phyloP scores from a whole-genome alignment of 768 basidiomycete species.

The Rhodotorula paludigena region DNA sequence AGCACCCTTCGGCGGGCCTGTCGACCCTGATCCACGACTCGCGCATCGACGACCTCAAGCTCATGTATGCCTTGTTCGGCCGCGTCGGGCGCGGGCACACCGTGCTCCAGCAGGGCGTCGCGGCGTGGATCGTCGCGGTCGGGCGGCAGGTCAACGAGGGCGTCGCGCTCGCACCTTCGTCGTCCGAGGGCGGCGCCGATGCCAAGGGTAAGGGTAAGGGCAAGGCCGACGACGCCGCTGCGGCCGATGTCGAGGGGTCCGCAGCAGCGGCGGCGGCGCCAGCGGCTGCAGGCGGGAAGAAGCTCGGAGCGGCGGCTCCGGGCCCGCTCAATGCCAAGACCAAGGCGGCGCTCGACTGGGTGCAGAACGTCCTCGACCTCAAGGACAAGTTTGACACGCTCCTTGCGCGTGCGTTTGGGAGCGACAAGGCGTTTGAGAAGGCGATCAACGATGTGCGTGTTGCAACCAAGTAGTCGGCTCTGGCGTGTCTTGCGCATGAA shows the following conservation, averaged over 20 bases:
- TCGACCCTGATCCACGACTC: slow-evolving; percentile 79
- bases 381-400: slow-evolving; percentile 85
- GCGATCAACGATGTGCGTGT: slow-evolving; percentile 71
- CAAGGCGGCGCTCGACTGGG: slow-evolving; percentile 76
- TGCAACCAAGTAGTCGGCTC: not conserved
- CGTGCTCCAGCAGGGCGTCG: slow-evolving; percentile 62
- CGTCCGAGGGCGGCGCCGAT: slow-evolving; percentile 6
- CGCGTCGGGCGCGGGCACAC: slow-evolving; percentile 64
- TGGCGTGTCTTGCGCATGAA: not conserved
- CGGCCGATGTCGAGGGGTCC: not conserved
- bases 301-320: not conserved
- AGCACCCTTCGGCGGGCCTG: slow-evolving; percentile 76
- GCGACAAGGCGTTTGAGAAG: slow-evolving; percentile 71
- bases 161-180: not conserved
- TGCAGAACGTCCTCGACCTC: slow-evolving; percentile 78
- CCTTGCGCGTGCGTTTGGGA: slow-evolving; percentile 65
- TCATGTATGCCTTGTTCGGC: slow-evolving; percentile 70
- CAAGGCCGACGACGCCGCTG: slow-evolving; percentile 34
- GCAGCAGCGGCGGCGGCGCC: not conserved
- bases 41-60: slow-evolving; percentile 67
- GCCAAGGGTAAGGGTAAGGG: slow-evolving; percentile 56
- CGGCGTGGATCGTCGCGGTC: slow-evolving; percentile 64
- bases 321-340: slow-evolving; percentile 52
- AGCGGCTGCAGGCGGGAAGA: slow-evolving; percentile 15
- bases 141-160: slow-evolving; percentile 73